Conservation (phyloP, 495 filamentous ascomycete species). For the Margaritispora aquatica region DNA sequence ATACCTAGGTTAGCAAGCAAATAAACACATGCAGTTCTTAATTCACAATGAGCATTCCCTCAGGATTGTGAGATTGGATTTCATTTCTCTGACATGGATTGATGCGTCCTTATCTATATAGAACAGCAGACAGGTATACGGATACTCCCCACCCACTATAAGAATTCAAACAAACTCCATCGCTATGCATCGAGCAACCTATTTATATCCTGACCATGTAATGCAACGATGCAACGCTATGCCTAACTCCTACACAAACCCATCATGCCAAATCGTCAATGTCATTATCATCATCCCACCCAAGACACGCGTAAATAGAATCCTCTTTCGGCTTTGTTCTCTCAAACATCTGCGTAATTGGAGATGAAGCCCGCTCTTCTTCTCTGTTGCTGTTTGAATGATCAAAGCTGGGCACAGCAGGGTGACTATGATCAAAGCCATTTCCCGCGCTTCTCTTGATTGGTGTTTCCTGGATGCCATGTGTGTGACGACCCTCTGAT, state of each 20-base stretch:
- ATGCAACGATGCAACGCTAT: not conserved
- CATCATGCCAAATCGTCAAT: constrained; percentile 25
- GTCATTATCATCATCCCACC: constrained; percentile 75
- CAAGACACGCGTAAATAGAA: constrained; percentile 64
- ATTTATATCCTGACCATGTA: not conserved
- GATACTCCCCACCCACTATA: not conserved
- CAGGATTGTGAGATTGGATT: not conserved
- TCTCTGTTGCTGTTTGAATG: constrained; percentile 15
- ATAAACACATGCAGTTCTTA: too few relatives aligned
- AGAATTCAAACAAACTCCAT: constrained; percentile 4
- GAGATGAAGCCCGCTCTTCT: too few relatives aligned
- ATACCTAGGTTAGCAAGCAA: too few relatives aligned
- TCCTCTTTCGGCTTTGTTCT: constrained; percentile 24
- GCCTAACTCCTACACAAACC: constrained; percentile 3
- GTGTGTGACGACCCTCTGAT: not conserved
- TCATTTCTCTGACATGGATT: too few relatives aligned
- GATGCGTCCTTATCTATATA: too few relatives aligned
- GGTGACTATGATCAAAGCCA: constrained; percentile 8
- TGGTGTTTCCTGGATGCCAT: constrained; percentile 18
- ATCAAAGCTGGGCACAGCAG: not conserved
- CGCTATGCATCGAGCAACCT: constrained; percentile 4
- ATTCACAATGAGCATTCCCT: not conserved
- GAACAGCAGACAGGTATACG: not conserved
- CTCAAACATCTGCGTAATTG: too few relatives aligned
- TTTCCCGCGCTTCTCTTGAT: constrained; percentile 11